Evolutionary conservation across 176 grass and related monocot genomes (phyloP).

Genomic region (Triticum dicoccoides): DNA sequence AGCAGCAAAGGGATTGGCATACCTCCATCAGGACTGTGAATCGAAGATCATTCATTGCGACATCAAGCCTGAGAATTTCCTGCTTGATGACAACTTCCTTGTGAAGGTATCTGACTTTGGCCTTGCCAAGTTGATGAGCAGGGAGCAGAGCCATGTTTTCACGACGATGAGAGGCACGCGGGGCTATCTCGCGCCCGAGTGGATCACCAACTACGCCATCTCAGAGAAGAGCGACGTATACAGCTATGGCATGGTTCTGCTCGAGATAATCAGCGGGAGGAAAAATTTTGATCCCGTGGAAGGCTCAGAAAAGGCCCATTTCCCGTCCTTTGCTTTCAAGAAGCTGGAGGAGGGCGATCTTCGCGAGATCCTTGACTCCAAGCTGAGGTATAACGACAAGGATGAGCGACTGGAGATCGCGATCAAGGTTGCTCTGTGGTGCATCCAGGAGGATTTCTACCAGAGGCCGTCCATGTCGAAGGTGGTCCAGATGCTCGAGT

Average conservation of each 20-base stretch:
- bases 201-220: conserved; percentile 88
- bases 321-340: conserved; percentile 81
- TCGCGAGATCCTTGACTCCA: conserved; percentile 52
- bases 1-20: conserved; percentile 78
- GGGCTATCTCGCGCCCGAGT: conserved; percentile 90
- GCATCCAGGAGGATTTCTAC: conserved; percentile 86
- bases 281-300: conserved; percentile 76
- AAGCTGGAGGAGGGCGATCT: conserved; percentile 78
- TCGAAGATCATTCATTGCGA: conserved; percentile 94
- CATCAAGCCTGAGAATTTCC: conserved; percentile 96
- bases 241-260: conserved; percentile 93
- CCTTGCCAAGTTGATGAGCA: conserved; percentile 96
- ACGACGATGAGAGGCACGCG: conserved; percentile 83
- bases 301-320: conserved; percentile 79
- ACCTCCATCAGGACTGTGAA: conserved; percentile 92
- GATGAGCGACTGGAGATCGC: conserved; percentile 57
- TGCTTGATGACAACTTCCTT: conserved; percentile 75
- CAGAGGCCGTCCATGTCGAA: conserved; percentile 79
- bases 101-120: conserved; percentile 98
- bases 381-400: conserved; percentile 46
- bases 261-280: conserved; percentile 84
- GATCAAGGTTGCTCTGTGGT: conserved; percentile 91
- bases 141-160: conserved; percentile 97
- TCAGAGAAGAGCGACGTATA: conserved; percentile 97
- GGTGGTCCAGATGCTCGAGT: conserved; percentile 93